phyloP scores from a whole-genome alignment of 108 stramenopile species.

The Licmophora abbreviata region DNA sequence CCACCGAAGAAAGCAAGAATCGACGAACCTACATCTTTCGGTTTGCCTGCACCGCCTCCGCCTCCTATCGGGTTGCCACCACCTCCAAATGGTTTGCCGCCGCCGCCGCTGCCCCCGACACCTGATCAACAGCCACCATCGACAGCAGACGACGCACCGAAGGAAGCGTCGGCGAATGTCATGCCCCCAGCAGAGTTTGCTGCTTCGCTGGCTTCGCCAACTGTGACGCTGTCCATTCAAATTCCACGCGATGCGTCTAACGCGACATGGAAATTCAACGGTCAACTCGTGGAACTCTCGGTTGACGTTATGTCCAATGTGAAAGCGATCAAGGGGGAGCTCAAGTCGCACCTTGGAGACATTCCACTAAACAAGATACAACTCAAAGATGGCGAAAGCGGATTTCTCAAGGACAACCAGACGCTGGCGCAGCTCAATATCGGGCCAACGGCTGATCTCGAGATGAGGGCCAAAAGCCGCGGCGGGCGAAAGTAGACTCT shows the following conservation, averaged over 20 bases:
- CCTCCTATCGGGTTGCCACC: neutral
- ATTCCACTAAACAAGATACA: constrained; percentile 88
- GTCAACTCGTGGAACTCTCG: constrained; percentile 62
- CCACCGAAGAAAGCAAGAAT: neutral
- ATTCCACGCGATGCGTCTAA: constrained; percentile 66
- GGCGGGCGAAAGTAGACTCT: constrained; percentile 73
- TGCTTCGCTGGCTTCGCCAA: constrained; percentile 43
- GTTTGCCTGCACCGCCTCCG: constrained; percentile 1
- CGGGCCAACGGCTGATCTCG: constrained; percentile 57
- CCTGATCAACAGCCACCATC: constrained; percentile 6
- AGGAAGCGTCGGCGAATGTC: neutral
- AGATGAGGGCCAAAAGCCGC: constrained; percentile 64
- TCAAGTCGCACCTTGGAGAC: constrained; percentile 43
- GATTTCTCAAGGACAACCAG: constrained; percentile 60
- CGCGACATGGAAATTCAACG: constrained; percentile 76
- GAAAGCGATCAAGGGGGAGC: constrained; percentile 60
- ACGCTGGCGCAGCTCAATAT: constrained; percentile 65
- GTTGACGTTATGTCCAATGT: constrained; percentile 55
- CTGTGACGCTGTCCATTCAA: constrained; percentile 52
- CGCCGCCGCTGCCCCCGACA: constrained; percentile 14
- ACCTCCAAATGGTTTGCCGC: constrained; percentile 4
- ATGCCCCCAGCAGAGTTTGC: constrained; percentile 56
- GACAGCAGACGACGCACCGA: constrained; percentile 5
- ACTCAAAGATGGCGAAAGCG: constrained; percentile 40
- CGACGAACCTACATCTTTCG: neutral